Base-by-base conservation (phyloP, 805 yeast species). In the Candida ortonii region DNA sequence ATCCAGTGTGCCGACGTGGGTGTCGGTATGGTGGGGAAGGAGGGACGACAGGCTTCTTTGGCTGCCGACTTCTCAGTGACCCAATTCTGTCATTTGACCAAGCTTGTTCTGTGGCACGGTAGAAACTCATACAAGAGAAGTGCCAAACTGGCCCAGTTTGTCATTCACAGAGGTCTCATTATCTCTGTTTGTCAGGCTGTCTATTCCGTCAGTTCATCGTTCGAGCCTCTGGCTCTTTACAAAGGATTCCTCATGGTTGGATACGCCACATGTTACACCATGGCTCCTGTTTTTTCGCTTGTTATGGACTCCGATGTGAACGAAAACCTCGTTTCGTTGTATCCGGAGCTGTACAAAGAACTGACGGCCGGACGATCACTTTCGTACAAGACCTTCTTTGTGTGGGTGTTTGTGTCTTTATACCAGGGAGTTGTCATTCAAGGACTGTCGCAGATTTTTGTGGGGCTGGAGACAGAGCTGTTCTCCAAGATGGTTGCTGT, bases 221-320 rank as follows among this genome's bases (percentile, higher is more conserved):
- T 87, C 57, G 97, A 89, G 59, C 99, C 99, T 1, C 67, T 93
- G 42, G 97, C 97, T 0, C 67, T 93, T 34, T 87, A 84, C 55
- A 90, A 93, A 57, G 99, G 99, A 3, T 90, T 95, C 82, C 69
- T 93, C 29, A 88, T 93, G 97, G 98, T 93, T 27, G 99, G 98
- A 2, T 93, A 93, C 61, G 95, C 97, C 2, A 93, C 99, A 0
- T 73, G 87, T 34, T 93, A 93, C 61, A 93, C 99, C 0, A 93
- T 93, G 99, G 88, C 90, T 37, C 99, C 99, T 0, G 97, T 93
- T 2, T 93, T 93, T 52, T 85, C 96, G 0, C 64, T 93, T 46
- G 96, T 94, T 0, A 70, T 87, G 29, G 97, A 93, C 57, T 78
- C 80, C 36, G 99, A 93, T 57, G 89, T 93, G 29, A 88, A 80